These are phyloP conservation scores for Leptodermis oblonga DNA, from an alignment of 257 asterid species.

Conservation along the genomic window DNA sequence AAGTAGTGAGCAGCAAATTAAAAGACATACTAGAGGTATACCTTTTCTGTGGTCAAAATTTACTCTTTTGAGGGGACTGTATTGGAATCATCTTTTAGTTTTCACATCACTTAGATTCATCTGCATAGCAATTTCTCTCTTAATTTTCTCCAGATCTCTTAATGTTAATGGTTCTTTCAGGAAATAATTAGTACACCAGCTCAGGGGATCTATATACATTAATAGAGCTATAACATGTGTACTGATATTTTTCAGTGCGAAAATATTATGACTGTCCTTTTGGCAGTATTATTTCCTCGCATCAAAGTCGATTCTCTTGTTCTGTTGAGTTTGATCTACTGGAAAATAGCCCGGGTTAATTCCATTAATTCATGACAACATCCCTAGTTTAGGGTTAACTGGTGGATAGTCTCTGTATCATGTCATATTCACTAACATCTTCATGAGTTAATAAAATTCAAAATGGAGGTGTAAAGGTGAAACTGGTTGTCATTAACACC, in stretches of 20 bases:
- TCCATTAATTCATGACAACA: background rate
- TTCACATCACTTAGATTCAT: background rate
- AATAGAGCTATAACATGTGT: background rate
- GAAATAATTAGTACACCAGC: background rate
- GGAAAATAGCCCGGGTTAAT: background rate
- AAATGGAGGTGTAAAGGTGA: background rate
- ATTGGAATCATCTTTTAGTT: background rate
- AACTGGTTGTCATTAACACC: background rate
- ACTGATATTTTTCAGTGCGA: background rate
- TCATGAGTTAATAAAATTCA: background rate
- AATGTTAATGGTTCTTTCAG: background rate
- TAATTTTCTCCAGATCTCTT: background rate
- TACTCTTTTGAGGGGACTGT: background rate
- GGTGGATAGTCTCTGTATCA: background rate
- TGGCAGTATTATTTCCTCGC: background rate
- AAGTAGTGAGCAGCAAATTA: conserved; percentile 54
- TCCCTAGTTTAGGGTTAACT: background rate
- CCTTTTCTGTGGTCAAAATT: conserved; percentile 1
- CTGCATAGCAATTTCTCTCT: background rate
- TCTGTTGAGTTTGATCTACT: background rate
- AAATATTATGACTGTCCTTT: background rate
- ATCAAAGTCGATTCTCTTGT: background rate
- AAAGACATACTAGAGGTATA: conserved; percentile 62
- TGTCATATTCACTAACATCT: background rate
- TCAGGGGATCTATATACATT: background rate